Evolutionary conservation across 306 rosid species (phyloP), one percentile per base, ranked within the genome.

Genomic region (Cucurbita maxima): DNA sequence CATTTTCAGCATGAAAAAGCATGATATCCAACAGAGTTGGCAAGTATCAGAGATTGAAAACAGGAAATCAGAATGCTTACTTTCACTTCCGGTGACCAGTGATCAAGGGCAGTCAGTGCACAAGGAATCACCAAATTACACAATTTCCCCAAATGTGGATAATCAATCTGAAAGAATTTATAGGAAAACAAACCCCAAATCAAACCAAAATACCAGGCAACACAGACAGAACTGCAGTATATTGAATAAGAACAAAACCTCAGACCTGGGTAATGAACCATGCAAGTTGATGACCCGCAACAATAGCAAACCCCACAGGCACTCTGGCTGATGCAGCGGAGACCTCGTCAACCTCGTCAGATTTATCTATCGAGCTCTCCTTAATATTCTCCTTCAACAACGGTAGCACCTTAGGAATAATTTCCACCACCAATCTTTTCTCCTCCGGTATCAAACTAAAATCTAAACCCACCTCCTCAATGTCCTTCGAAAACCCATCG

Each of bases 21-120:
- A 34, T 52, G 30, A 66, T 7, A 36, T 54, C 4, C 47, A 34
- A 44, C 44, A 44, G 25, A 56, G 40, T 12, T 7, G 50, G 12
- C 13, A 72, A 71, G 54, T 48, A 53, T n/a, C 34, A 8, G 11
- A 34, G 38, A 74, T 52, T 6, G 11, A 1, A 67, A 30, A 37
- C 18, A 53, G 37, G n/a, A 68, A 68, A 20, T 47, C 8, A 58
- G 56, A 74, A 74, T n/a, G 25, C 89, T 41, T 87, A 91, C 99
- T 87, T 94, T 94, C 83, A 94, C 88, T 61, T 80, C 97, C 0
- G 96, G 86, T 4, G 97, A 90, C 99, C 97, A 94, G 75, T 94
- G 98, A 85, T 94, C 98, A 14, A 89, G 83, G 64, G 91, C 84
- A 37, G 89, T 94, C 77, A 94, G 75, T 9, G 87, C 96, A 84